These are phyloP conservation scores for Corinectria fuckeliana DNA, from an alignment of 2,329 filamentous ascomycete genomes.

Conservation along the genomic window DNA sequence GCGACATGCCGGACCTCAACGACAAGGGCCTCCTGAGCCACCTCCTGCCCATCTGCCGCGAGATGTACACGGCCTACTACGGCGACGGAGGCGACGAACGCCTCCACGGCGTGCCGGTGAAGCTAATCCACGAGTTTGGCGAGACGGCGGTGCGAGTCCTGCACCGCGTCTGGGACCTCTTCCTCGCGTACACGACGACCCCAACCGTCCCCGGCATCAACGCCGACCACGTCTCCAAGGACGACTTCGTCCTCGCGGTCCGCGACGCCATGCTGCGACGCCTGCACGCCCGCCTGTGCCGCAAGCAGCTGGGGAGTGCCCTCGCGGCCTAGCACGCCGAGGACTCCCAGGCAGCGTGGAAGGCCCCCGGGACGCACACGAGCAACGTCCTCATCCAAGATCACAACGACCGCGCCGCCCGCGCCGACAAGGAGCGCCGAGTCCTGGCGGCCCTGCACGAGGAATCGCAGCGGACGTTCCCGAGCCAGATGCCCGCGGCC, in stretches of 20 bases:
- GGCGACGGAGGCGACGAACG: constrained; percentile 10
- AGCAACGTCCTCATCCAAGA: constrained; percentile 25
- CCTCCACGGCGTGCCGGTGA: constrained; percentile 27
- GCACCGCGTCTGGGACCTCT: constrained; percentile 28
- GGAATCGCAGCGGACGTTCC: constrained; percentile 9
- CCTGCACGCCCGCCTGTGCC: constrained; percentile 23
- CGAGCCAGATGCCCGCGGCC: constrained; percentile 5
- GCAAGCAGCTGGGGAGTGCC: constrained; percentile 21
- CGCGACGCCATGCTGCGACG: constrained; percentile 18
- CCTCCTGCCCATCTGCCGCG: constrained; percentile 18
- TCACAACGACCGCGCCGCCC: constrained; percentile 13
- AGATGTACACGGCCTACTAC: constrained; percentile 19
- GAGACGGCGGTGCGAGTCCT: constrained; percentile 27
- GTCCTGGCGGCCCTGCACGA: constrained; percentile 6
- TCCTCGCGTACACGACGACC: constrained; percentile 21
- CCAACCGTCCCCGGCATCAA: constrained; percentile 20
- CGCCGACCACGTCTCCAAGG: constrained; percentile 10
- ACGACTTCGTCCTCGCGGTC: constrained; percentile 18
- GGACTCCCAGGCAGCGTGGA: constrained; percentile 16
- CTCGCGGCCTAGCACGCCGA: constrained; percentile 31
- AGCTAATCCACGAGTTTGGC: constrained; percentile 29
- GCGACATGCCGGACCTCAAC: constrained; percentile 5
- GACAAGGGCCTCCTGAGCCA: constrained; percentile 14
- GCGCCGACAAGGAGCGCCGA: constrained; percentile 5
- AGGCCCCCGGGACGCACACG: constrained; percentile 4